Evolutionary conservation across 139 green algal genomes (phyloP), one percentile per base, ranked within the genome.

Genomic region (Volvox africanus): DNA sequence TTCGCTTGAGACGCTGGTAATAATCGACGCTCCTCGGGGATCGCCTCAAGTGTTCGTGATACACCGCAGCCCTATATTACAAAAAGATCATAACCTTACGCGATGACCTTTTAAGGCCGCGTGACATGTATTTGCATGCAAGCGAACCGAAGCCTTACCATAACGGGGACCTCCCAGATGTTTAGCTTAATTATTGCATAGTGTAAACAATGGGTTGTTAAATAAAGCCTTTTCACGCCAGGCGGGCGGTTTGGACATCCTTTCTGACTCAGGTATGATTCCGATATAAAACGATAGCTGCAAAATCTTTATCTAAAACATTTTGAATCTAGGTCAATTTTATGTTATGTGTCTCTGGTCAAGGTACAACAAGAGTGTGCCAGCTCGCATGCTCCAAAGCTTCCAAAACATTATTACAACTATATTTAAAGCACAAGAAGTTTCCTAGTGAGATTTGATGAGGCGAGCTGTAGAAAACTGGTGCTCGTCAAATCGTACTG

Each of bases 11-110:
- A 61, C 78, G 5, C 78, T 24, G 36, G 16, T 32, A 24, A 28
- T 28, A 24, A 13, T 30, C 36, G 36, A 37, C 78, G 78, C 35
- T 65, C 36, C 32, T 84, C 36, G 1, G 78, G 36, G 18, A 12
- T 65, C 11, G 78, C 20, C 14, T 37, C 22, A 32, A 67, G 6
- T 33, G 32, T 30, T 14, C 78, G 78, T 26, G 78, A 84, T 26
- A 44, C 78, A 26, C 78, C 78, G 20, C 78, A 84, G 62, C 78
- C 78, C 78, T 84, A 84, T 67, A 44, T 73, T 12, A 28, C 24
- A 28, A 73, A 28, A 73, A 30, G 65, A 26, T 73, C 65, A 73
- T 9, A 73, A 55, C 44, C 44, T 55, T 55, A 55, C 5, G 44
- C 6, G 24, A 73, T 24, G 65, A 73, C 65, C 65, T 73, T 73